Conservation (phyloP, 257 asterid genomes). For the Ehretia macrophylla region DNA sequence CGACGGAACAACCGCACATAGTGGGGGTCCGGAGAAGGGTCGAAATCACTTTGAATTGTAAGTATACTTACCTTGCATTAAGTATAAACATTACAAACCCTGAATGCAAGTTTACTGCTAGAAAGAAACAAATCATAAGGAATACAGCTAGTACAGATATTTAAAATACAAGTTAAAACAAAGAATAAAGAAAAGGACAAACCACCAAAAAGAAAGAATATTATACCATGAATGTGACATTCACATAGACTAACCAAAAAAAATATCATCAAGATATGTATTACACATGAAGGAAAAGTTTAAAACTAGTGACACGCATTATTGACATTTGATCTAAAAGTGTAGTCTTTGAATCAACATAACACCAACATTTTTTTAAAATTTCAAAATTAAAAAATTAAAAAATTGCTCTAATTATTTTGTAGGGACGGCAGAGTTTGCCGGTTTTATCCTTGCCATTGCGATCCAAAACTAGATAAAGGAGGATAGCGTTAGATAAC, state of each 20-base stretch:
- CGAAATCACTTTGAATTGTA: no score
- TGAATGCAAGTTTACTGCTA: background rate
- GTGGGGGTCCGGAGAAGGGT: no score
- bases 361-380: background rate
- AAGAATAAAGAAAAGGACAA: background rate
- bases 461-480: no score
- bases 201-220: constrained; percentile 1
- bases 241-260: background rate
- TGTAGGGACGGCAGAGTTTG: background rate
- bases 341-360: background rate
- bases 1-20: no score
- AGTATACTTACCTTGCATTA: background rate
- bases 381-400: no score
- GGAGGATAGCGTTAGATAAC: no score
- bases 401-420: no score
- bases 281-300: background rate
- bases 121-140: background rate
- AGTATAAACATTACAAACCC: background rate
- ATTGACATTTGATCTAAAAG: background rate
- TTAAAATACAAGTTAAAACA: background rate
- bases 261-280: background rate
- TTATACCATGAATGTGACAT: background rate
- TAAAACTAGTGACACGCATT: background rate
- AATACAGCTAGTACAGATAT: background rate
- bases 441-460: no score